These are phyloP conservation scores for Zelonia costaricensis DNA, from an alignment of 208 protist genomes.

Conservation along the genomic window DNA sequence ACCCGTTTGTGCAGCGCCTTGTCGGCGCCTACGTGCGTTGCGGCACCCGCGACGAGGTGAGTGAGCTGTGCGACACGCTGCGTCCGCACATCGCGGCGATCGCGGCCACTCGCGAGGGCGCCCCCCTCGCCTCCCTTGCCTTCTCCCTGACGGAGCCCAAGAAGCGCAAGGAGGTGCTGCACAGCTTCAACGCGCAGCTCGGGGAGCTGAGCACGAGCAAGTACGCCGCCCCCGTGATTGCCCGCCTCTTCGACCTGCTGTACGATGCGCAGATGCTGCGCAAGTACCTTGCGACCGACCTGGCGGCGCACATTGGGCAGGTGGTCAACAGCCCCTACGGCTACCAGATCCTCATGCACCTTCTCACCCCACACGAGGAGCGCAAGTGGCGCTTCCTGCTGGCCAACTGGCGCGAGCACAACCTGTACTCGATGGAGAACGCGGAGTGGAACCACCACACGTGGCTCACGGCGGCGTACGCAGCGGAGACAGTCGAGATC, in stretches of 20 bases:
- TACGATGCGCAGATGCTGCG: slow-evolving; percentile 85
- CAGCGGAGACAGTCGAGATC: slow-evolving; percentile 77
- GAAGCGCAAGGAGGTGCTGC: slow-evolving; percentile 84
- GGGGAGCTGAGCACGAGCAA: slow-evolving; percentile 73
- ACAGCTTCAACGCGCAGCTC: slow-evolving; percentile 63
- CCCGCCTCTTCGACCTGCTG: slow-evolving; percentile 85
- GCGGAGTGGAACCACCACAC: slow-evolving; percentile 85
- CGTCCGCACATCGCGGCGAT: slow-evolving; percentile 73
- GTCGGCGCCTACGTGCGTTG: slow-evolving; percentile 63
- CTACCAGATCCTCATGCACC: slow-evolving; percentile 83
- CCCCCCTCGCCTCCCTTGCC: slow-evolving; percentile 71
- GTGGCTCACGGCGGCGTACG: slow-evolving; percentile 80
- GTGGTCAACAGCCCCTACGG: slow-evolving; percentile 87
- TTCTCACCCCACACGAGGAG: slow-evolving; percentile 72
- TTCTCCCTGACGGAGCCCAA: slow-evolving; percentile 84
- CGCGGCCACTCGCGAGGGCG: slow-evolving; percentile 68
- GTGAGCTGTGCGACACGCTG: slow-evolving; percentile 85
- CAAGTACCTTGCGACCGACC: slow-evolving; percentile 80
- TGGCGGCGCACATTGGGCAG: slow-evolving; percentile 62
- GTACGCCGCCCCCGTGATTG: slow-evolving; percentile 84
- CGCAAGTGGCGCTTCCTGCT: slow-evolving; percentile 77
- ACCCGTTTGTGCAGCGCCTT: slow-evolving; percentile 86
- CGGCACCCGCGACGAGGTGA: slow-evolving; percentile 83
- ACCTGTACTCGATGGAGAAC: slow-evolving; percentile 81
- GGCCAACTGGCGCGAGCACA: slow-evolving; percentile 83